These are phyloP conservation scores for Fusarium lateritium DNA, from an alignment of 2,329 filamentous ascomycete species.

Conservation along the genomic window DNA sequence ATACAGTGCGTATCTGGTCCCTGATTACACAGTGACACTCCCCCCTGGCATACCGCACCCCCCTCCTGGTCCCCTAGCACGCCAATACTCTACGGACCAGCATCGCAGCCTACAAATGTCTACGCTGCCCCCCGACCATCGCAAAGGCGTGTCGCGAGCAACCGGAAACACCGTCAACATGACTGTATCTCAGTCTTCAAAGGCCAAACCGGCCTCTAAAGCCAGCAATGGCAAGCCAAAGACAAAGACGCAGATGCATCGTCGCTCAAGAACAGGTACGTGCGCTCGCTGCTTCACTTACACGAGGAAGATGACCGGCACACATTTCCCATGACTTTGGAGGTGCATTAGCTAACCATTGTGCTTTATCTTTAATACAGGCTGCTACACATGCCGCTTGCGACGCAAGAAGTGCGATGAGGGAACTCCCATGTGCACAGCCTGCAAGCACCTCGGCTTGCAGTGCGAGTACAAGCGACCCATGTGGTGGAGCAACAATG, in stretches of 20 bases:
- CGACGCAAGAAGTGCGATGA: slow-evolving; percentile 80
- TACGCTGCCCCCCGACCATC: slow-evolving; percentile 74
- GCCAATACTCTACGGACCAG: slow-evolving; percentile 52
- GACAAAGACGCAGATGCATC: slow-evolving; percentile 88
- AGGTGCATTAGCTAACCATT: slow-evolving; percentile 49
- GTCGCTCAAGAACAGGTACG: slow-evolving; percentile 94
- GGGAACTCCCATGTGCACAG: slow-evolving; percentile 72
- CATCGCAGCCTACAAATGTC: slow-evolving; percentile 70
- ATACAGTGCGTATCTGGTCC: slow-evolving; percentile 18
- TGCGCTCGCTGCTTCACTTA: slow-evolving; percentile 54
- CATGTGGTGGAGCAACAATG: slow-evolving; percentile 97
- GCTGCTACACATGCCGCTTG: slow-evolving; percentile 78
- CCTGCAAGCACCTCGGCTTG: slow-evolving; percentile 82
- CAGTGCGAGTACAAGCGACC: slow-evolving; percentile 97
- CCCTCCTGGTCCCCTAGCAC: slow-evolving; percentile 47
- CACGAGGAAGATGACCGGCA: slow-evolving; percentile 24
- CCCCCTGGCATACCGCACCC: slow-evolving; percentile 43
- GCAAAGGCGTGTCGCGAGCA: slow-evolving; percentile 65
- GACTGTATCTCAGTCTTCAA: slow-evolving; percentile 72
- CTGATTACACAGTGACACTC: slow-evolving; percentile 44
- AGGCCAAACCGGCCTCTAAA: slow-evolving; percentile 72
- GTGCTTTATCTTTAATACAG: slow-evolving; percentile 54
- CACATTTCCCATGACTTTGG: too few relatives aligned
- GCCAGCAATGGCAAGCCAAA: slow-evolving; percentile 70
- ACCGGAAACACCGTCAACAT: slow-evolving; percentile 67